Conservation (phyloP, 768 basidiomycete species). For the Rickenella mellea region DNA sequence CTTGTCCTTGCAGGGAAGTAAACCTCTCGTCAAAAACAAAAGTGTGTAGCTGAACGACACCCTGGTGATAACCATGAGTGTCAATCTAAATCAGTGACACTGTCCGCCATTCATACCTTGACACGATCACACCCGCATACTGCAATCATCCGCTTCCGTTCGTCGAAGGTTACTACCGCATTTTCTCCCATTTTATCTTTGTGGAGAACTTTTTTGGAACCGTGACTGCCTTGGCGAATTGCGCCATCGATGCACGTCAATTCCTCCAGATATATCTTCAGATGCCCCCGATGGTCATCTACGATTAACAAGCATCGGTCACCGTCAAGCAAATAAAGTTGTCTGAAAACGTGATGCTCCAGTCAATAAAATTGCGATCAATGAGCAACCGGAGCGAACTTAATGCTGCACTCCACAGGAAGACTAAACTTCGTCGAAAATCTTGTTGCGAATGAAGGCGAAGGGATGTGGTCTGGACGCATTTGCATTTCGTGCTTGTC, state of each 20-base stretch:
- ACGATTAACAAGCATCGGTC: slow-evolving; percentile 34
- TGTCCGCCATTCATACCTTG: slow-evolving; percentile 25
- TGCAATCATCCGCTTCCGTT: slow-evolving; percentile 37
- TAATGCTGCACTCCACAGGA: slow-evolving; percentile 17
- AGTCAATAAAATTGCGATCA: too few species aligned
- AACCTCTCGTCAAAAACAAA: slow-evolving; percentile 39
- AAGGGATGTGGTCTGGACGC: slow-evolving; percentile 22
- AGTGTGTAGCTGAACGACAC: slow-evolving; percentile 29
- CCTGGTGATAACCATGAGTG: not conserved
- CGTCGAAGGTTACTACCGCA: slow-evolving; percentile 41
- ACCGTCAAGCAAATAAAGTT: slow-evolving; percentile 30
- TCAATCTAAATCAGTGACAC: too few species aligned
- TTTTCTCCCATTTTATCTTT: slow-evolving; percentile 37
- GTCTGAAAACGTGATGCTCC: slow-evolving; percentile 13
- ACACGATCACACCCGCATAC: slow-evolving; percentile 30
- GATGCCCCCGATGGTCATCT: slow-evolving; percentile 21
- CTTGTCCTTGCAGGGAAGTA: slow-evolving; percentile 29
- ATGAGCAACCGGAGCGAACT: too few species aligned
- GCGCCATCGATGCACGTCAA: slow-evolving; percentile 22
- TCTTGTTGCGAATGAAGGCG: slow-evolving; percentile 15
- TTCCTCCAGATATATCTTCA: slow-evolving; percentile 30
- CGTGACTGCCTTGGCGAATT: slow-evolving; percentile 13
- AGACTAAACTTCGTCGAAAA: slow-evolving; percentile 16
- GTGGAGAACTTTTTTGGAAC: slow-evolving; percentile 24
- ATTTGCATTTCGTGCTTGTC: slow-evolving; percentile 27